These are phyloP conservation scores for Penicillium sp. DNA, from an alignment of 2,329 filamentous ascomycete genomes.

Conservation along the genomic window DNA sequence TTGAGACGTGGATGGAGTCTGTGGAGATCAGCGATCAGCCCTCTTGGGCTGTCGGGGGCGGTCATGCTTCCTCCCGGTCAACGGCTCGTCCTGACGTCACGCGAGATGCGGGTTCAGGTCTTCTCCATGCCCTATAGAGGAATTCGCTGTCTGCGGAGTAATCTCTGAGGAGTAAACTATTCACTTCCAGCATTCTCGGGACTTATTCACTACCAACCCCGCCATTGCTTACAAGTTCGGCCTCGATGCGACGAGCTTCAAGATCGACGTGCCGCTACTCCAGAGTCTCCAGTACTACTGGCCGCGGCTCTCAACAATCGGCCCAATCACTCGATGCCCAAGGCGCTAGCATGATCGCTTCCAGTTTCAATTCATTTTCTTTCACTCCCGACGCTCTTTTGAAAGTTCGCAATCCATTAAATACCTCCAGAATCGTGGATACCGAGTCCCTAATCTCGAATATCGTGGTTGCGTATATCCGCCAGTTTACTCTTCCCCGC, in stretches of 20 bases:
- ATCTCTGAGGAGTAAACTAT: not conserved
- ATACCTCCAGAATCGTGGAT: not conserved
- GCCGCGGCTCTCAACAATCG: conserved; percentile 21
- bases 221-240: not conserved
- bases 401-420: not conserved
- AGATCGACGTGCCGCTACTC: conserved; percentile 11
- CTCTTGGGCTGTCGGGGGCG: not conserved
- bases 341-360: conserved; percentile 19
- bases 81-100: conserved; percentile 34
- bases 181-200: not conserved
- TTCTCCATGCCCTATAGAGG: not conserved
- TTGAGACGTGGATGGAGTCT: conserved; percentile 6
- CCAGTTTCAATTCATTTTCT: conserved; percentile 2
- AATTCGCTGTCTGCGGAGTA: not conserved
- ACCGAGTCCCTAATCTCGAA: not conserved
- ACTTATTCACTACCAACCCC: not conserved
- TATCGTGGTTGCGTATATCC: not conserved
- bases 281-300: not conserved
- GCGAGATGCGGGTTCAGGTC: not conserved
- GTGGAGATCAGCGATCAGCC: conserved; percentile 10
- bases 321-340: conserved; percentile 27
- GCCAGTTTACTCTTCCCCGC: conserved; percentile 17
- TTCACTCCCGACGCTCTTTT: not conserved
- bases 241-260: not conserved
- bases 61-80: conserved; percentile 18